A percentile compares a stretch with the other conserved stretches of the same genome.
Evolutionary conservation across 305 asterid genomes (phyloP).

Genomic region (Nicotiana rustica): DNA sequence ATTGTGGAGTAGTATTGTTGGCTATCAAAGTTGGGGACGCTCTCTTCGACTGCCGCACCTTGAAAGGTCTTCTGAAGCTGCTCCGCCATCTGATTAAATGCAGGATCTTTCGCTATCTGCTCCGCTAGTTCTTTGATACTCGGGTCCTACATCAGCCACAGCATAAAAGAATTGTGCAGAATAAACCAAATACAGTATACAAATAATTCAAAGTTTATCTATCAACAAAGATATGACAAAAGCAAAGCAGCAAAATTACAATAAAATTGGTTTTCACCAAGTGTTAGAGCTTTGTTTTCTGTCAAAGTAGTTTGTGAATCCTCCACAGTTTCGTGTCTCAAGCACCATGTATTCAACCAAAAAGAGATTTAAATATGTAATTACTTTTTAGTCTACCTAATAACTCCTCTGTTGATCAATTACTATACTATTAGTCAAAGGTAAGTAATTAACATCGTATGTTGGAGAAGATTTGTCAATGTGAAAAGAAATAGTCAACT

Average conservation of each 20-base stretch:
- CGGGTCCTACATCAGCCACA: slow-evolving; percentile 74
- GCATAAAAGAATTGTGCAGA: background rate
- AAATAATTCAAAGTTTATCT: background rate
- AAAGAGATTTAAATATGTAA: background rate
- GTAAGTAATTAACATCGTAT: background rate
- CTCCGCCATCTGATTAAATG: slow-evolving; percentile 96
- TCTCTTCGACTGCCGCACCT: slow-evolving; percentile 67
- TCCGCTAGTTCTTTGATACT: slow-evolving; percentile 97
- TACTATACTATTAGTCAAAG: background rate
- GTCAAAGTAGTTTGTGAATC: background rate
- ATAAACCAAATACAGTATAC: background rate
- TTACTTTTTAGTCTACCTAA: background rate
- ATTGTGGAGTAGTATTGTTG: slow-evolving; percentile 89
- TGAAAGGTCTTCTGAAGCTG: slow-evolving; percentile 95
- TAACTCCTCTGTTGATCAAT: background rate
- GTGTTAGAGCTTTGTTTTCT: background rate
- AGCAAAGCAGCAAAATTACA: background rate
- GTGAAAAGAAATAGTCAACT: too few species aligned
- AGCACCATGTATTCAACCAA: background rate
- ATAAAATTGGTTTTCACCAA: background rate
- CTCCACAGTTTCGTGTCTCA: background rate
- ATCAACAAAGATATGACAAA: slow-evolving; percentile 18
- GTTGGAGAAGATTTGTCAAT: background rate
- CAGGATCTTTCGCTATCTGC: slow-evolving; percentile 95
- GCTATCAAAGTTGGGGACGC: slow-evolving; percentile 83